phyloP scores from a whole-genome alignment of 257 asterid genomes.

The Solanum corneliomulleri region DNA sequence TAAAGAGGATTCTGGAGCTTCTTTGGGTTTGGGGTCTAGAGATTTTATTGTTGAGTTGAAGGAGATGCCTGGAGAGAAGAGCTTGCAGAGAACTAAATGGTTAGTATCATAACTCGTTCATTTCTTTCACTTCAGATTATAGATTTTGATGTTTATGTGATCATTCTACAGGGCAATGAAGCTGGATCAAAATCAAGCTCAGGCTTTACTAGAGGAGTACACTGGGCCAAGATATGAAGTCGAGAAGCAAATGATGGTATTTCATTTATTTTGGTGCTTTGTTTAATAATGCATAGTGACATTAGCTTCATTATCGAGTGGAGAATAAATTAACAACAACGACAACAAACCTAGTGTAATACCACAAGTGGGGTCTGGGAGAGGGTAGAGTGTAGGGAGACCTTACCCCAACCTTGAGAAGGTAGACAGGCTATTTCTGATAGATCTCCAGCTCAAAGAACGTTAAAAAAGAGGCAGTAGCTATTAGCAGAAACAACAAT shows the following conservation, averaged over 20 bases:
- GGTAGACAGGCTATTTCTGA: not conserved
- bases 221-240: constrained; percentile 70
- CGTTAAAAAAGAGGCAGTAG: not conserved
- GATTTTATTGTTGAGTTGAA: constrained; percentile 83
- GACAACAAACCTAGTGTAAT: not conserved
- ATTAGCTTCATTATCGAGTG: not conserved
- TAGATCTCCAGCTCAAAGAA: not conserved
- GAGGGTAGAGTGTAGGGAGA: not conserved
- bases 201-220: constrained; percentile 46
- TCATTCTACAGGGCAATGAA: constrained; percentile 53
- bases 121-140: not conserved
- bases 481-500: not conserved
- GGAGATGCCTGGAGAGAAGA: constrained; percentile 73
- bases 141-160: constrained; percentile 1
- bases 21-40: constrained; percentile 25
- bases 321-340: not conserved
- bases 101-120: constrained; percentile 21
- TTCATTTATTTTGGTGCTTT: not conserved
- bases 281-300: not conserved
- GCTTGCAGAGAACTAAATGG: constrained; percentile 88
- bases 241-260: constrained; percentile 82
- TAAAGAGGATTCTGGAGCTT: constrained; percentile 45
- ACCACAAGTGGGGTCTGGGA: not conserved
- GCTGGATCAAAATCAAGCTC: constrained; percentile 51
- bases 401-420: not conserved